Evolutionary conservation across 2,329 filamentous ascomycete species (phyloP), one percentile per base, ranked within the genome.

Genomic region (Pestalotiopsis fici): DNA sequence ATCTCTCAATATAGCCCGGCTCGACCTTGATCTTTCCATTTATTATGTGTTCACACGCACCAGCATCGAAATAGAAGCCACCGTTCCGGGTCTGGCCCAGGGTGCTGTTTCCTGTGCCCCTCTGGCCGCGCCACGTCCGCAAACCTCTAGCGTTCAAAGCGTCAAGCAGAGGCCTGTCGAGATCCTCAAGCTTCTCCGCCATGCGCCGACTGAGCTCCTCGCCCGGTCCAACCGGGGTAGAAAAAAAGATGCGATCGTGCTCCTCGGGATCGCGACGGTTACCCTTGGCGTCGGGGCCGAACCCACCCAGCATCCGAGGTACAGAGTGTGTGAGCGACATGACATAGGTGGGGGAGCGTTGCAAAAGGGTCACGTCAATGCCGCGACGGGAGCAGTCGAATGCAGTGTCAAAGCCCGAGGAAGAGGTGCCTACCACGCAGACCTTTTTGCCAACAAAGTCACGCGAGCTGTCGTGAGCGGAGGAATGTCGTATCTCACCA

Each of bases 81-180:
- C 88, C 88, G 9, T 88, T 88, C 4, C 87, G 83, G 71, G 88
- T 86, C 65, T 88, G 81, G 73, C 90, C 91, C 73, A 90, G 90
- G 31, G 84, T 79, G 66, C 85, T 82, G 1, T 90, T 77, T 0
- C 88, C 88, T 0, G 82, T 77, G 5, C 82, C 82, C 72, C 88
- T 83, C 0, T 86, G 84, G 0, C 89, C 88, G 25, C 76, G 78
- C 71, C 91, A 88, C 2, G 88, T 77, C 65, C 83, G 81, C 79
- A 91, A 91, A 0, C 89, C 89, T 2, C 82, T 87, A 55, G 82
- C 83, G 59, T 80, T 76, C 0, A 91, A 79, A 0, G 85, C 87
- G 1, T 83, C 78, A 5, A 89, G 77, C 2, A 80, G 71, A 11
- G 74, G 69, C 35, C 73, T 73, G 68, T 85, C 82, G 18, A 74